Evolutionary conservation across 768 basidiomycete genomes (phyloP).

Genomic region (Xerocomellus dryophilus): DNA sequence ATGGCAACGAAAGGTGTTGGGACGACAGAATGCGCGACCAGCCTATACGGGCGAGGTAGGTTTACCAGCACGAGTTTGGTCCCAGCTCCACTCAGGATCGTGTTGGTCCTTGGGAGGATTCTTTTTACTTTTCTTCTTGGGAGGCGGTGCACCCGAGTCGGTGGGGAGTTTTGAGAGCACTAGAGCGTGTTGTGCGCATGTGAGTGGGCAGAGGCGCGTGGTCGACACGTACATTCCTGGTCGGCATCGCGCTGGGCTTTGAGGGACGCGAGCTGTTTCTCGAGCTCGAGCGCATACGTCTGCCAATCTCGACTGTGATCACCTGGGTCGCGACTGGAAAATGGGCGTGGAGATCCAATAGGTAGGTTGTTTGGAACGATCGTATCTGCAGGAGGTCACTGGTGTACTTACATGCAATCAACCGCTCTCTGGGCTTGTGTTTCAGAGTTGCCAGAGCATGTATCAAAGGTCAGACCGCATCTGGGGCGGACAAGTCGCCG

Average conservation of each 20-base stretch:
- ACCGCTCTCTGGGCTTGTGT: slow-evolving; percentile 25
- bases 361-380: slow-evolving; percentile 21
- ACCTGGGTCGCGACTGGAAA: slow-evolving; percentile 18
- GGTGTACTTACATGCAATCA: slow-evolving; percentile 17
- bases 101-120: slow-evolving; percentile 13
- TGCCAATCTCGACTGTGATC: slow-evolving; percentile 17
- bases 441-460: slow-evolving; percentile 26
- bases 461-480: not conserved
- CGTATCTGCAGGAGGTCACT: not conserved
- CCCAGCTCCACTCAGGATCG: slow-evolving; percentile 21
- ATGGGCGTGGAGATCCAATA: slow-evolving; percentile 26
- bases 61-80: too few relatives aligned
- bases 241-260: slow-evolving; percentile 23
- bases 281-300: slow-evolving; percentile 30
- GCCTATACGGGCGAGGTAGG: slow-evolving; percentile 11
- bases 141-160: slow-evolving; percentile 21
- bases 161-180: slow-evolving; percentile 21
- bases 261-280: slow-evolving; percentile 20
- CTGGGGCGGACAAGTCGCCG: not conserved
- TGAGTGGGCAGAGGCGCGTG: not conserved
- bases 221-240: slow-evolving; percentile 19
- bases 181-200: not conserved
- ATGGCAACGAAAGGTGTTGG: slow-evolving; percentile 21
- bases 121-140: slow-evolving; percentile 30
- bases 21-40: slow-evolving; percentile 21